Evolutionary conservation across 257 asterid species (phyloP), one percentile per base, ranked within the genome.

Genomic region (Sherardia arvensis): DNA sequence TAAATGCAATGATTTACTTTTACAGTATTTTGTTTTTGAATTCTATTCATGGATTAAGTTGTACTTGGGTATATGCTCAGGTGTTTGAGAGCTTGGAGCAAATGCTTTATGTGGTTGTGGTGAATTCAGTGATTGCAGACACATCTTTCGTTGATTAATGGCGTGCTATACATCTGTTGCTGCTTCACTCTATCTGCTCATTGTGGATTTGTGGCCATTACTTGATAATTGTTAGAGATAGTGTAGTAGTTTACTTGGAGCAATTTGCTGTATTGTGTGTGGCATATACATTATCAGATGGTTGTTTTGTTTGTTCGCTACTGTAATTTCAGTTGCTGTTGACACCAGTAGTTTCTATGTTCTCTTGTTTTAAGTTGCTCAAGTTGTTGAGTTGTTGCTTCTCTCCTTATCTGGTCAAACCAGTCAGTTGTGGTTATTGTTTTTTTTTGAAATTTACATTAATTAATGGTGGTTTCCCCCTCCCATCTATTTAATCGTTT

Each of bases 71-170:
- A 80, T 78, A 74, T 87, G 91, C 86, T 87, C 98, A 91, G 98
- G 98, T 91, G 76, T 83, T 77, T 85, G 86, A 86, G 94, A 88
- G 98, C 95, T 84, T 91, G 88, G 96, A 72, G 95, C 93, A 83
- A 83, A 77, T 88, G 95, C 95, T 81, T 88, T 91, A 81, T 81
- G 81, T 91, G 96, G 89, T 86, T 84, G 72, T 90, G 95, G 87
- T 90, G 96, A 87, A 85, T 86, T 77, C 85, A 63, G 81, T 91
- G 87, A 80, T 83, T 86, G 88, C 94, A 82, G 94, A 85, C 86
- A 84, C 73, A 82, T 84, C 94, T 90, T 83, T 87, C 83, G 90
- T 83, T 87, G 95, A 82, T 86, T 59, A 79, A 78, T 81, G 94
- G 88, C 81, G 85, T 90, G 95, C 94, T 86, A 83, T 85, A 80